phyloP scores from a whole-genome alignment of 208 protist species.

The Blastocrithidia nonstop region DNA sequence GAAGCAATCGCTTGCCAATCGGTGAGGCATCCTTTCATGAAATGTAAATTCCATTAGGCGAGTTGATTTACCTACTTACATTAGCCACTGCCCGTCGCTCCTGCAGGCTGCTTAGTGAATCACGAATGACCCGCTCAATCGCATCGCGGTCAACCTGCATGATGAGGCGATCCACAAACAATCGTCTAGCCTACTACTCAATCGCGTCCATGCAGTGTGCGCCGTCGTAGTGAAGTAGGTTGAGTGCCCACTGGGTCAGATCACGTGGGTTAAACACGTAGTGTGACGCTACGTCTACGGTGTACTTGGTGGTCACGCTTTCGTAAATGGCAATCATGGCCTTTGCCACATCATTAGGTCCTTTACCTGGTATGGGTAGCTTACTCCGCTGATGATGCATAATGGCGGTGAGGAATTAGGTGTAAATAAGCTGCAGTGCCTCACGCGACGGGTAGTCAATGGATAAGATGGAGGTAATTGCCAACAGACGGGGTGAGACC shows the following conservation, averaged over 20 bases:
- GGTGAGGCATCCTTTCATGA: slow-evolving; percentile 19
- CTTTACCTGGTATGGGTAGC: slow-evolving; percentile 50
- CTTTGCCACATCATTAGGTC: slow-evolving; percentile 75
- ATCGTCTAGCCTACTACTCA: slow-evolving; percentile 86
- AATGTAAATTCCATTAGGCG: too few relatives aligned
- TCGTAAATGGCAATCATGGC: slow-evolving; percentile 93
- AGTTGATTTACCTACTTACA: too few relatives aligned
- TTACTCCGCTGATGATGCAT: slow-evolving; percentile 53
- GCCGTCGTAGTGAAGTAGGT: slow-evolving; percentile 86
- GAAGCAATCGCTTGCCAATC: slow-evolving; percentile 38
- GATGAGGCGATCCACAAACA: slow-evolving; percentile 92
- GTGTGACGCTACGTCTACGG: slow-evolving; percentile 90
- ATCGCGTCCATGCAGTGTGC: slow-evolving; percentile 71
- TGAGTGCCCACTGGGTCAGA: slow-evolving; percentile 88
- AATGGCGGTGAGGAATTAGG: slow-evolving; percentile 88
- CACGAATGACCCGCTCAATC: slow-evolving; percentile 48
- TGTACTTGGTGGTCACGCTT: slow-evolving; percentile 74
- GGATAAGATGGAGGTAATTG: slow-evolving; percentile 86
- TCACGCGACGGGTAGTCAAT: slow-evolving; percentile 90
- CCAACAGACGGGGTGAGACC: slow-evolving; percentile 90
- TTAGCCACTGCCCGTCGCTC: too few relatives aligned
- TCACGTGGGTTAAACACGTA: slow-evolving; percentile 97
- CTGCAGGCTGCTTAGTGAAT: slow-evolving; percentile 53
- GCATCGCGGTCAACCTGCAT: slow-evolving; percentile 60
- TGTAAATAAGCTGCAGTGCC: slow-evolving; percentile 88